phyloP scores from a whole-genome alignment of 768 basidiomycete genomes.

The Trametes cubensis region DNA sequence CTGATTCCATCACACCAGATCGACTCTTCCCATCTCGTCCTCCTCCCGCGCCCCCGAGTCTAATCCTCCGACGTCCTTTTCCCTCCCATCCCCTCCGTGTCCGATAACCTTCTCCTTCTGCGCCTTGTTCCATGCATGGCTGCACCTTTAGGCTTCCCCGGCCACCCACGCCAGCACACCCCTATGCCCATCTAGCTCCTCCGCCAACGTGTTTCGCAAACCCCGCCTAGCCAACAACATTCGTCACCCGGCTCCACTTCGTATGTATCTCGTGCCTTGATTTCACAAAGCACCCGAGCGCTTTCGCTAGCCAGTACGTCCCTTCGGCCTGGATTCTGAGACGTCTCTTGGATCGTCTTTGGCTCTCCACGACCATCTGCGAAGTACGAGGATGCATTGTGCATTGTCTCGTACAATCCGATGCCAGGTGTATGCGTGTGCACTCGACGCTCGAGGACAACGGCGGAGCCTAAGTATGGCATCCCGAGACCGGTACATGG shows the following conservation, averaged over 20 bases:
- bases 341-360: no score
- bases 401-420: no score
- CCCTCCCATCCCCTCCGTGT: not conserved
- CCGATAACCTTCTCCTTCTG: not conserved
- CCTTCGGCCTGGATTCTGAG: not conserved
- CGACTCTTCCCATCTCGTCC: not conserved
- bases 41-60: not conserved
- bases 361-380: no score
- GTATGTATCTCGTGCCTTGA: not conserved
- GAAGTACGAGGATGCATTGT: no score
- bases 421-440: no score
- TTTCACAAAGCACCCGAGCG: slow-evolving; percentile 3
- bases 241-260: slow-evolving; percentile 8
- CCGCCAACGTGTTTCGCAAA: not conserved
- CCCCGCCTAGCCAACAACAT: not conserved
- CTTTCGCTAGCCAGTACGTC: no score
- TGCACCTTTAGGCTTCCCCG: not conserved
- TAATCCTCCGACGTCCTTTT: not conserved
- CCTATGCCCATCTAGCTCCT: not conserved
- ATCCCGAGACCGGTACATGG: no score
- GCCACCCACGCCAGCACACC: not conserved
- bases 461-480: no score
- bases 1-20: slow-evolving; percentile 2
- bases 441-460: no score
- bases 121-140: not conserved